Base-by-base conservation (phyloP, 257 asterid genomes). In the Salvia hispanica region DNA sequence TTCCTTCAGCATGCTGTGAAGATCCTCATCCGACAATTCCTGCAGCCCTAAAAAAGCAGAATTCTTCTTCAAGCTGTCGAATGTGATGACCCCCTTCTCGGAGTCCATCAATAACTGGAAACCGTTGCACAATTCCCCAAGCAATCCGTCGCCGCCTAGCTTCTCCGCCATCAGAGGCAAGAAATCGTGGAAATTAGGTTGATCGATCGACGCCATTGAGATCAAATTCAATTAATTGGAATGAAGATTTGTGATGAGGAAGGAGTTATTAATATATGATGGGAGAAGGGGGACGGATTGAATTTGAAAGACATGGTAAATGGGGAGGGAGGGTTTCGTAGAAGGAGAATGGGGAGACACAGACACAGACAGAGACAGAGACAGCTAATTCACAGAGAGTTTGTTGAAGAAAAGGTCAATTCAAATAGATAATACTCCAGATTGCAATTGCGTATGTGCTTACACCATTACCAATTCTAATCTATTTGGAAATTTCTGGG, bases 111-210 rank as follows among this genome's bases (percentile, higher is more conserved):
- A 52, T 5, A 82, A n/a, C 69, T 31, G 80, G 52, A 82, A 82
- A 71, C 86, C 84, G 64, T 64, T 82, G 46, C 86, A 82, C 45
- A 82, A 53, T 34, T 82, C 86, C 9, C 82, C 86, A 15, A 82
- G 76, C 39, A 78, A 56, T 6, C 86, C 84, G 28, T 82, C 82
- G 47, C 86, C 86, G 4, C 86, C 86, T n/a, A 82, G 84, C 72
- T 82, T 82, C 9, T 82, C 86, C 44, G 84, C 84, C 86, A 82
- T 82, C 3, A 82, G 58, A 52, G 86, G 86, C 80, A 82, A 67
- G 70, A 78, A 82, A 64, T 82, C 86, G 43, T 82, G 77, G 78
- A 79, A 82, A 73, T 61, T 77, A 0, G 80, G 37, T 10, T 82
- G 73, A 13, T 39, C 45, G 48, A 61, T 79, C 1, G 82, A 58